A percentile compares a stretch with the other conserved stretches of the same genome.
Evolutionary conservation across 1,284 basidiomycete species (phyloP).

Genomic region (Agroathelia rolfsii): DNA sequence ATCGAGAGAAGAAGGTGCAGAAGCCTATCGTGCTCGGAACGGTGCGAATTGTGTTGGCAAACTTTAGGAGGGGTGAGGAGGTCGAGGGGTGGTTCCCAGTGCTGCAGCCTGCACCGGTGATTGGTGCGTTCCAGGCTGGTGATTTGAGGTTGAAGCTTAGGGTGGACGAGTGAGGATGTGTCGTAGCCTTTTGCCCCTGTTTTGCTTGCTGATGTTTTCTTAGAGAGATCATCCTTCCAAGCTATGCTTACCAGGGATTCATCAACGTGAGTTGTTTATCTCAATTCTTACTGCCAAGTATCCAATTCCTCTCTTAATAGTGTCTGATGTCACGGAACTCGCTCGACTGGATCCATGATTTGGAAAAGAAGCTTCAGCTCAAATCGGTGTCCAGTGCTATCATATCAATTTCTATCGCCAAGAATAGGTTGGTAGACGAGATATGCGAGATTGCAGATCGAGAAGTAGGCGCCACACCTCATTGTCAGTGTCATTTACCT

Average conservation of each 20-base stretch:
- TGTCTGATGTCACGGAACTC: slow-evolving; percentile 54
- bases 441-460: slow-evolving; percentile 54
- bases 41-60: slow-evolving; percentile 52
- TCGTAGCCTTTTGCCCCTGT: slow-evolving; percentile 4
- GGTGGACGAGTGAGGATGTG: slow-evolving; percentile 65
- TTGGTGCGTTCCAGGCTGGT: slow-evolving; percentile 52
- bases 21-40: slow-evolving; percentile 50
- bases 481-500: slow-evolving; percentile 33
- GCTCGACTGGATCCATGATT: slow-evolving; percentile 63
- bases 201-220: slow-evolving; percentile 6
- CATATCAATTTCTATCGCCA: slow-evolving; percentile 59
- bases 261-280: slow-evolving; percentile 33
- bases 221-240: slow-evolving; percentile 70
- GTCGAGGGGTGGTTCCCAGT: slow-evolving; percentile 83
- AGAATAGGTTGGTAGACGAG: slow-evolving; percentile 51
- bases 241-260: slow-evolving; percentile 43
- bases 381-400: slow-evolving; percentile 50
- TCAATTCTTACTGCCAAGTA: slow-evolving; percentile 5
- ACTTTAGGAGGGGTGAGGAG: slow-evolving; percentile 61
- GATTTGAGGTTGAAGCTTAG: slow-evolving; percentile 63
- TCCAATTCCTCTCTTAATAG: slow-evolving; percentile 24
- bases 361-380: slow-evolving; percentile 56
- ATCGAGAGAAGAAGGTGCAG: slow-evolving; percentile 52
- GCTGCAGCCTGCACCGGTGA: slow-evolving; percentile 35
- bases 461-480: slow-evolving; percentile 55